Evolutionary conservation across 2,329 filamentous ascomycete species (phyloP).

Genomic region (Ascochyta viciae-villosae): DNA sequence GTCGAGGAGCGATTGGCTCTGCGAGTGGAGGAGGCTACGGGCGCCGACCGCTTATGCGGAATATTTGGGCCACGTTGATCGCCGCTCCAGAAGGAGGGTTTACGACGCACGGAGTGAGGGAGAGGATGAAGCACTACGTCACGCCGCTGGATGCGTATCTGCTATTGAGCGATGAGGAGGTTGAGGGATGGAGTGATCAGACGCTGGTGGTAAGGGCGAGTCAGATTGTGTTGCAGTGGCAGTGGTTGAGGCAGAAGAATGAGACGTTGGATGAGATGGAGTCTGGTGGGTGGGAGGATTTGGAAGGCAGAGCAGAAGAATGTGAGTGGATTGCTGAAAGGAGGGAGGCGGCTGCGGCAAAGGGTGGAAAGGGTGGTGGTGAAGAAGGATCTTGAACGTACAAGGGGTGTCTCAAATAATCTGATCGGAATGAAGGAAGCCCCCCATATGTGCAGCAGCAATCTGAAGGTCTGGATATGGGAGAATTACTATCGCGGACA

Average conservation of each 20-base stretch:
- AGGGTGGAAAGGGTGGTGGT: not conserved
- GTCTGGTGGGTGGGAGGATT: constrained; percentile 28
- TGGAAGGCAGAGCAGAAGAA: constrained; percentile 33
- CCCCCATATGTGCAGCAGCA: too few species aligned
- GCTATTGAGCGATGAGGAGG: constrained; percentile 29
- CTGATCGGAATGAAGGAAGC: too few species aligned
- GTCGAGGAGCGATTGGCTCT: not conserved
- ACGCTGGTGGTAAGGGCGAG: constrained; percentile 17
- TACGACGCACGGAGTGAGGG: constrained; percentile 24
- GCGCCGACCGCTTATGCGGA: constrained; percentile 22
- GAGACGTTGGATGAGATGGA: constrained; percentile 36
- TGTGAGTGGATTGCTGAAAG: constrained; percentile 34
- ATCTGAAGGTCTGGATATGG: too few species aligned
- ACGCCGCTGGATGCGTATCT: constrained; percentile 35
- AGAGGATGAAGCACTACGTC: constrained; percentile 42
- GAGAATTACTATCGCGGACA: too few species aligned
- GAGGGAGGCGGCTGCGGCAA: constrained; percentile 16
- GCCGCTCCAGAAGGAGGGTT: constrained; percentile 24
- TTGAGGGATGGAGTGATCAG: constrained; percentile 21
- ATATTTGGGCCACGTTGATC: constrained; percentile 35
- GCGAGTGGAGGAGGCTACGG: not conserved
- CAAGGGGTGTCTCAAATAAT: too few species aligned
- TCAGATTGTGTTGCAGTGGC: constrained; percentile 34
- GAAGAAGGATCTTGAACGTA: not conserved
- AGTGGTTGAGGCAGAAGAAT: constrained; percentile 38